Evolutionary conservation across 257 asterid genomes (phyloP).

Genomic region (Plantago elongata): DNA sequence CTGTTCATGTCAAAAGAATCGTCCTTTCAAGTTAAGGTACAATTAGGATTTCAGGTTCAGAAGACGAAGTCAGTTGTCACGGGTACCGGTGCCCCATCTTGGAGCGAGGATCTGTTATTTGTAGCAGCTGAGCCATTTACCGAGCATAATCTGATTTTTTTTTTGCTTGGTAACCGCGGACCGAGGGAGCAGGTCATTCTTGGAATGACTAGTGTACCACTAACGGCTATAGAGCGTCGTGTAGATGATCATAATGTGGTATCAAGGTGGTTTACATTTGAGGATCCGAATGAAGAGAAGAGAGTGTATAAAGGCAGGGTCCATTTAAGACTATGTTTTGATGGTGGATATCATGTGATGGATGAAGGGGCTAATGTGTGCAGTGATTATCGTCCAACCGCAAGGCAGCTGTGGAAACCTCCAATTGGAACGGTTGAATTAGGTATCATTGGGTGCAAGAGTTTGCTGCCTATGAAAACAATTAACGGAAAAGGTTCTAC

Average conservation of each 20-base stretch:
- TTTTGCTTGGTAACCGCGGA: conserved; percentile 46
- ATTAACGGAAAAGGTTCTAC: conserved; percentile 65
- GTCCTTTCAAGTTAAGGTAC: conserved; percentile 51
- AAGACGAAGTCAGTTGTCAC: conserved; percentile 45
- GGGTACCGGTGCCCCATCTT: conserved; percentile 55
- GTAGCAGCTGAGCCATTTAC: conserved; percentile 84
- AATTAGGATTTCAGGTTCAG: conserved; percentile 65
- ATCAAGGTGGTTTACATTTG: conserved; percentile 74
- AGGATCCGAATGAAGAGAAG: conserved; percentile 51
- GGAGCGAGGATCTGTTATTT: conserved; percentile 74
- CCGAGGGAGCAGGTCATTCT: conserved; percentile 45
- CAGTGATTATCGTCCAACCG: conserved; percentile 84
- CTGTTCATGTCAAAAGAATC: conserved; percentile 40
- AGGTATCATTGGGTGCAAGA: conserved; percentile 75
- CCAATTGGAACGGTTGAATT: conserved; percentile 60
- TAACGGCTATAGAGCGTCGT: conserved; percentile 61
- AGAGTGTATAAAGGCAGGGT: conserved; percentile 62
- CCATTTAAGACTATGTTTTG: conserved; percentile 68
- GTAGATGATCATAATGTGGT: conserved; percentile 79
- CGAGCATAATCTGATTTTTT: conserved; percentile 37
- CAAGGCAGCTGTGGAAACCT: conserved; percentile 83
- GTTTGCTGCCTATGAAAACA: conserved; percentile 67
- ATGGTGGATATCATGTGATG: conserved; percentile 93
- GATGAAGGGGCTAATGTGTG: conserved; percentile 77
- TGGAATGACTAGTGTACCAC: conserved; percentile 53